phyloP scores from a whole-genome alignment of 2,329 filamentous ascomycete species.

The Xylaria sp. region DNA sequence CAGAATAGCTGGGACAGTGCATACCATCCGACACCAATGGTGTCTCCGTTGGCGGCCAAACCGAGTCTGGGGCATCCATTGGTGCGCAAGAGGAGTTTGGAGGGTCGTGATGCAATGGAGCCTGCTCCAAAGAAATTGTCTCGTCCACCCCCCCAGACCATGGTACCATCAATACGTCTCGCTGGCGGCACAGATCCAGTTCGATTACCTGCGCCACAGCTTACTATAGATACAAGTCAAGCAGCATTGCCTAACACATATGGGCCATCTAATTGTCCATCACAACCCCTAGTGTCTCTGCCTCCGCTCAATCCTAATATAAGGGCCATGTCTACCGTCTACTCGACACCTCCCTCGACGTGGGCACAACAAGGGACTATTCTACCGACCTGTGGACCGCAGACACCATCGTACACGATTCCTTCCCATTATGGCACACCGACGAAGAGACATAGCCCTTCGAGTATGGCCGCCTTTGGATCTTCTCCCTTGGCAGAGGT shows the following conservation, averaged over 20 bases:
- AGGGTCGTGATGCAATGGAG: constrained; percentile 60
- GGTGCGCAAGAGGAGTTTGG: constrained; percentile 62
- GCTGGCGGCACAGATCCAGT: constrained; percentile 47
- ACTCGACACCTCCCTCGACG: constrained; percentile 61
- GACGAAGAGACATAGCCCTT: constrained; percentile 64
- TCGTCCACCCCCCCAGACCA: constrained; percentile 46
- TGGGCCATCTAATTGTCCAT: constrained; percentile 53
- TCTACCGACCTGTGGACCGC: constrained; percentile 48
- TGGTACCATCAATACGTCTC: constrained; percentile 42
- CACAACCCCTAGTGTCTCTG: constrained; percentile 64
- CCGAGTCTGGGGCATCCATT: constrained; percentile 54
- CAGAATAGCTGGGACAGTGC: constrained; percentile 52
- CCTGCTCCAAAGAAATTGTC: constrained; percentile 64
- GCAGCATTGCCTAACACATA: constrained; percentile 42
- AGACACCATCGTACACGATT: constrained; percentile 47
- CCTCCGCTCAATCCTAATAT: constrained; percentile 69
- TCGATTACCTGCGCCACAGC: constrained; percentile 75
- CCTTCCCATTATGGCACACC: constrained; percentile 59
- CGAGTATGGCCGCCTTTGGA: constrained; percentile 62
- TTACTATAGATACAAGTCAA: constrained; percentile 70
- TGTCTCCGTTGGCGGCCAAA: constrained; percentile 62
- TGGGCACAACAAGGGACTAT: constrained; percentile 53
- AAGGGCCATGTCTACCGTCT: constrained; percentile 82
- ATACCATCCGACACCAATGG: constrained; percentile 53
- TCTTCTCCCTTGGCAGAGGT: constrained; percentile 77